Evolutionary conservation across 2,329 filamentous ascomycete genomes (phyloP).

Genomic region (Harringtonia aguacate): DNA sequence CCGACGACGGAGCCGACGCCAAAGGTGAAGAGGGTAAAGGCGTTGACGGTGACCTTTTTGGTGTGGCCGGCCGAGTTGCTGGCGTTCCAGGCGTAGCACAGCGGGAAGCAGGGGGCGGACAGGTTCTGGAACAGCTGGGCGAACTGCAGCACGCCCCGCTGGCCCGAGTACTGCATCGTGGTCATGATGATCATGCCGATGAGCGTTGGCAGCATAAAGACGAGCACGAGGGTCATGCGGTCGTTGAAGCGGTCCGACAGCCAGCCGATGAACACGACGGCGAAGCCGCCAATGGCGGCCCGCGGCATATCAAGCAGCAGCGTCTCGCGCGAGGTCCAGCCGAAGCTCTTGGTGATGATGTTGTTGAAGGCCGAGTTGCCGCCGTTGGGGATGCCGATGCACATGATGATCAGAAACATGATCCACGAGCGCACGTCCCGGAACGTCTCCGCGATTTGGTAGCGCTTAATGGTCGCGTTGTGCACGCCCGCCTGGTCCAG

Average conservation of each 20-base stretch:
- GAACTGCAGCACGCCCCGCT: constrained; percentile 11
- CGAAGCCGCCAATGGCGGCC: constrained; percentile 14
- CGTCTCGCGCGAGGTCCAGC: constrained; percentile 35
- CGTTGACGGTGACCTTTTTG: constrained; percentile 8
- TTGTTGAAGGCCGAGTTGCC: constrained; percentile 47
- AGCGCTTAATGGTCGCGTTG: constrained; percentile 7
- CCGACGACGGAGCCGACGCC: constrained; percentile 13
- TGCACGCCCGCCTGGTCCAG: constrained; percentile 9
- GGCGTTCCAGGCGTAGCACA: constrained; percentile 10
- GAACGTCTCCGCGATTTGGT: constrained; percentile 9
- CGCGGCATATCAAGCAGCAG: constrained; percentile 15
- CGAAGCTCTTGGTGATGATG: constrained; percentile 42
- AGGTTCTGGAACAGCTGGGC: constrained; percentile 14
- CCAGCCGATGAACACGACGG: constrained; percentile 14
- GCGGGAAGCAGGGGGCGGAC: constrained; percentile 11
- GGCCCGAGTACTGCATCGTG: constrained; percentile 24
- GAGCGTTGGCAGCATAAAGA: constrained; percentile 12
- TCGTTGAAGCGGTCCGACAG: constrained; percentile 13
- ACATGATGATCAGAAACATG: constrained; percentile 11
- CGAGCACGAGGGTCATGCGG: constrained; percentile 7
- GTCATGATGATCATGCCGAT: constrained; percentile 37
- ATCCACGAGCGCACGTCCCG: constrained; percentile 14
- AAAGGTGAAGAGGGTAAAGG: constrained; percentile 12
- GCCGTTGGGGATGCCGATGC: constrained; percentile 13
- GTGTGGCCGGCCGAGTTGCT: too few relatives aligned